Percentiles rank a stretch among this genome's conserved stretches.
These are phyloP conservation scores for Ascochyta koolunga DNA, from an alignment of 2,329 filamentous ascomycete species.

Conservation along the genomic window DNA sequence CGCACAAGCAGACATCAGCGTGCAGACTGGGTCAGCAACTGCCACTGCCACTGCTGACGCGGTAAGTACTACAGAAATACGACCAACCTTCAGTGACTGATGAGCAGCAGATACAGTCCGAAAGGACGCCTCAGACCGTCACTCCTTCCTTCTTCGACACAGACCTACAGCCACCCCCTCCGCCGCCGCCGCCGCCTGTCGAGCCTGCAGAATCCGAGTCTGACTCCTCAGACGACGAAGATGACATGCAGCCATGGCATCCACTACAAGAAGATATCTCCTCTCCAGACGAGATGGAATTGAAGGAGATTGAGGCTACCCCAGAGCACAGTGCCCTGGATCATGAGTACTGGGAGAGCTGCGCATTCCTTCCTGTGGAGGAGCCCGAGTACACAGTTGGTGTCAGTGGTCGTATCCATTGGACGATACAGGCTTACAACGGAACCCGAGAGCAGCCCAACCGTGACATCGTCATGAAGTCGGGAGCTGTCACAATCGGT, in stretches of 20 bases:
- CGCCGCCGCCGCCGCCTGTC: conserved; percentile 41
- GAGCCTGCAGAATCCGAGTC: conserved; percentile 39
- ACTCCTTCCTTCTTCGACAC: conserved; percentile 33
- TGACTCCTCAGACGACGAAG: conserved; percentile 47
- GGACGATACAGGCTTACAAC: conserved; percentile 64
- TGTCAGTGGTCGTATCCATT: conserved; percentile 63
- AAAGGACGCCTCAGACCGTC: conserved; percentile 23
- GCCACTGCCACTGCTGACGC: conserved; percentile 9
- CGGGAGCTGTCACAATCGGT: conserved; percentile 61
- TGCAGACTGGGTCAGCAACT: conserved; percentile 12
- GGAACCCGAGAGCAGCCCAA: conserved; percentile 67
- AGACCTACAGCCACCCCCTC: conserved; percentile 36
- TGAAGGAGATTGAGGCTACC: conserved; percentile 61
- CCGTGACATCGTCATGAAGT: conserved; percentile 63
- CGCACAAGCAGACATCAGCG: conserved; percentile 15
- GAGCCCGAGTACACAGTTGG: conserved; percentile 63
- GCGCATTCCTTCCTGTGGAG: conserved; percentile 61
- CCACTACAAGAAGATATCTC: conserved; percentile 63
- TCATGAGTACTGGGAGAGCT: conserved; percentile 64
- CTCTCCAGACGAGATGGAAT: conserved; percentile 61
- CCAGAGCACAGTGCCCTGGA: conserved; percentile 63
- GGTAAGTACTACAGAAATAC: conserved; percentile 20
- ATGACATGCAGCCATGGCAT: conserved; percentile 54
- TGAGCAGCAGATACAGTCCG: conserved; percentile 18
- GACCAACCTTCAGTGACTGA: conserved; percentile 14